Evolutionary conservation across 768 basidiomycete genomes (phyloP).

Genomic region (Kwoniella dendrophila): DNA sequence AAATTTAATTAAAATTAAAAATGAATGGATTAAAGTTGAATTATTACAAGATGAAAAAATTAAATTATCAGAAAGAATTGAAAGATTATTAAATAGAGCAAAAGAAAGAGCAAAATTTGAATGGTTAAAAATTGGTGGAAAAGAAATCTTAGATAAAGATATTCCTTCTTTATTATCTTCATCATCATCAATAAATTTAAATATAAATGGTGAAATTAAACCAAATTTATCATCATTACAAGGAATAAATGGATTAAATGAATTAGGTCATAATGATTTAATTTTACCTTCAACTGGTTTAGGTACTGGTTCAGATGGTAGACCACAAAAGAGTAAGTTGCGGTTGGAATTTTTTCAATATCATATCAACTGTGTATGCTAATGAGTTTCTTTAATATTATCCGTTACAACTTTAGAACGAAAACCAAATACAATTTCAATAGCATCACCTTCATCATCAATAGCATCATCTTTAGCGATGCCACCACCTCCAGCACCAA

Average conservation of each 20-base stretch:
- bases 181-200: neutral
- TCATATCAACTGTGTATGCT: too few species aligned
- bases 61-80: conserved; percentile 44
- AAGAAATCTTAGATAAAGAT: conserved; percentile 40
- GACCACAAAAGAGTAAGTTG: conserved; percentile 46
- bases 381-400: neutral
- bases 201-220: neutral
- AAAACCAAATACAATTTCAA: conserved; percentile 37
- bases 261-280: conserved; percentile 39
- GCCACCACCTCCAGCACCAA: conserved; percentile 30
- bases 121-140: conserved; percentile 52
- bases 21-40: conserved; percentile 52
- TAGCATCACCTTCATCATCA: conserved; percentile 28
- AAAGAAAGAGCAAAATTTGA: conserved; percentile 50
- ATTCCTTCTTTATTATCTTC: conserved; percentile 7
- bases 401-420: conserved; percentile 37
- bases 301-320: conserved; percentile 34
- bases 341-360: neutral
- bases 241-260: conserved; percentile 27
- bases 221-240: too few species aligned
- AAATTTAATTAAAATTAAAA: conserved; percentile 41
- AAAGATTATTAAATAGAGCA: conserved; percentile 45
- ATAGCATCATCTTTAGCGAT: conserved; percentile 28
- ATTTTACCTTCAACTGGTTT: conserved; percentile 40
- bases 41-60: conserved; percentile 51